A percentile compares a stretch with the other conserved stretches of the same genome.
Conservation (phyloP, 306 rosid species). For the Cucumis melo region DNA sequence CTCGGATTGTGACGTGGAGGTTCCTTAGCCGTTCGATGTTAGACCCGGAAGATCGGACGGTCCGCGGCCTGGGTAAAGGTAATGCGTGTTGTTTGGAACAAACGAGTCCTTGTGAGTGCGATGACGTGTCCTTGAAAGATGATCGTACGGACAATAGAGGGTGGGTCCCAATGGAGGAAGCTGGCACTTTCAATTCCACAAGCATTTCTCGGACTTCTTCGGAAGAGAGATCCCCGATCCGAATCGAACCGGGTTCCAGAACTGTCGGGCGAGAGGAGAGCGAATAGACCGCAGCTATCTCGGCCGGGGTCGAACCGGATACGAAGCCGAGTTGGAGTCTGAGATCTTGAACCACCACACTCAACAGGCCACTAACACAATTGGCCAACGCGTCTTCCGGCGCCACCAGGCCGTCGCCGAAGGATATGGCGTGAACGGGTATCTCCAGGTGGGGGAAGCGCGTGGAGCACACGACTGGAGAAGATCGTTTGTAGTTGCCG, state of each 20-base stretch:
- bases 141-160: slow-evolving; percentile 51
- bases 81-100: slow-evolving; percentile 42
- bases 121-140: slow-evolving; percentile 37
- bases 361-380: slow-evolving; percentile 32
- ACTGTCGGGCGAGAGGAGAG: slow-evolving; percentile 34
- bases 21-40: slow-evolving; percentile 45
- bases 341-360: slow-evolving; percentile 56
- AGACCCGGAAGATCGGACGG: slow-evolving; percentile 40
- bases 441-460: slow-evolving; percentile 35
- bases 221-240: slow-evolving; percentile 45
- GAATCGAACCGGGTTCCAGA: slow-evolving; percentile 26
- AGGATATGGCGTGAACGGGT: slow-evolving; percentile 50
- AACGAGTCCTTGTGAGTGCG: slow-evolving; percentile 31
- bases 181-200: slow-evolving; percentile 54
- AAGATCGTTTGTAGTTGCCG: slow-evolving; percentile 6
- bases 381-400: slow-evolving; percentile 33
- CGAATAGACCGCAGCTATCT: slow-evolving; percentile 59
- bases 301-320: slow-evolving; percentile 39
- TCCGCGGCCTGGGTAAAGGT: slow-evolving; percentile 45
- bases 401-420: slow-evolving; percentile 19
- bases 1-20: slow-evolving; percentile 64
- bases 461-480: slow-evolving; percentile 28
- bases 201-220: slow-evolving; percentile 68
- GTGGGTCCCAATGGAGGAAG: slow-evolving; percentile 44
- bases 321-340: slow-evolving; percentile 41